Evolutionary conservation across 768 basidiomycete species (phyloP).

Genomic region (Podaxis mareebaensis): DNA sequence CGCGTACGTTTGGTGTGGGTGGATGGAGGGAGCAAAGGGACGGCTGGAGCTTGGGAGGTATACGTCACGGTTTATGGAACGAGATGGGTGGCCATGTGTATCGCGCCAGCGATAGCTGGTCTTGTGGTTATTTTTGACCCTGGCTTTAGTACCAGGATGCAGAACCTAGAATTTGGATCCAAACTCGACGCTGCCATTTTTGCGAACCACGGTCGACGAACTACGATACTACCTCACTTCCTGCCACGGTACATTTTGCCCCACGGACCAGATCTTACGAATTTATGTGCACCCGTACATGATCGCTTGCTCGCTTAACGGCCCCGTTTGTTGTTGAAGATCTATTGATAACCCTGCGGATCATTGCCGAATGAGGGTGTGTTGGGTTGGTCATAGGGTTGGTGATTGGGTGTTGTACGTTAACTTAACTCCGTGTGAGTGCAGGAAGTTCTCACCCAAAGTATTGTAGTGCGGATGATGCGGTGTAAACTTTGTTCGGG

Average conservation of each 20-base stretch:
- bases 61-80: background rate
- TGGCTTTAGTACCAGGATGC: background rate
- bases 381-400: background rate
- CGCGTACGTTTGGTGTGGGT: background rate
- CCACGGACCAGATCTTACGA: background rate
- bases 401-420: background rate
- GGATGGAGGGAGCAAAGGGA: background rate
- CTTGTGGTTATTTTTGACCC: background rate
- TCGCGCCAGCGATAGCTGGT: background rate
- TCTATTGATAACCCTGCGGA: constrained; percentile 5
- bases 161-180: background rate
- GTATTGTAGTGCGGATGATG: too few relatives aligned
- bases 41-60: background rate
- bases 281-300: too few relatives aligned
- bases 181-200: background rate
- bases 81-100: background rate
- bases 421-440: background rate
- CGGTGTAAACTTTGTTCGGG: too few relatives aligned
- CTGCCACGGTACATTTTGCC: background rate
- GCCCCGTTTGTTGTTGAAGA: background rate
- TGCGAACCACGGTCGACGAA: background rate
- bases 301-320: too few relatives aligned
- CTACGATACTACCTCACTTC: background rate
- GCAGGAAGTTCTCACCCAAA: too few relatives aligned
- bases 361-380: constrained; percentile 2